phyloP scores from a whole-genome alignment of 352 stramenopile species.

The Thalassiosira ordinaria region DNA sequence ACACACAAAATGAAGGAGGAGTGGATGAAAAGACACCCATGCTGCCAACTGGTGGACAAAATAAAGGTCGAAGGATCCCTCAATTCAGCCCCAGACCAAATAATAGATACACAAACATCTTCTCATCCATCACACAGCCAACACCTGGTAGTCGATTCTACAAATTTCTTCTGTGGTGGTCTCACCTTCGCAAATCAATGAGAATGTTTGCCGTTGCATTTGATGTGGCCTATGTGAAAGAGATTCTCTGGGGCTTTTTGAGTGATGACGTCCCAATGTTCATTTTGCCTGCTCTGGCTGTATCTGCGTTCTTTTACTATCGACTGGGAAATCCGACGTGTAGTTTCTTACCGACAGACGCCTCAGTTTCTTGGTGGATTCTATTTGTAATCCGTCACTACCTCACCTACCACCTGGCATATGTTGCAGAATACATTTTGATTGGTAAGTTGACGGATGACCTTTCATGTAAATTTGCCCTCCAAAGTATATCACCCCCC shows the following conservation, averaged over 20 bases:
- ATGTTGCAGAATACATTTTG: constrained; percentile 45
- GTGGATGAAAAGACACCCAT: constrained; percentile 52
- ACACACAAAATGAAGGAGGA: neutral
- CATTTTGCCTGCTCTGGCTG: constrained; percentile 43
- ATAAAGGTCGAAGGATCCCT: neutral
- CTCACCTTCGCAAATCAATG: constrained; percentile 34
- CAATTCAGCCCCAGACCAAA: constrained; percentile 2
- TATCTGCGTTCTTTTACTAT: constrained; percentile 67
- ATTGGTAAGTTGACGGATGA: too few species aligned
- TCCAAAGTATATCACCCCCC: too few species aligned
- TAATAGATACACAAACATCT: neutral
- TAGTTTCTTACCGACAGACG: constrained; percentile 62
- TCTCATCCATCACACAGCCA: constrained; percentile 8
- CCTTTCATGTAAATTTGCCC: too few species aligned
- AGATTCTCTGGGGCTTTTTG: constrained; percentile 39
- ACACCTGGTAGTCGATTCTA: constrained; percentile 19
- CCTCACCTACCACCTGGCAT: constrained; percentile 52
- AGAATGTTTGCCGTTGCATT: constrained; percentile 43
- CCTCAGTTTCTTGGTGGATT: constrained; percentile 69
- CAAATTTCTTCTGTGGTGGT: constrained; percentile 33
- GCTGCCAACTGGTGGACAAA: neutral
- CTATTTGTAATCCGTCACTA: constrained; percentile 59
- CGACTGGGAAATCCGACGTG: constrained; percentile 66
- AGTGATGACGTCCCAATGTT: constrained; percentile 41
- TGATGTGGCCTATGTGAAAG: constrained; percentile 45